Evolutionary conservation across 768 basidiomycete genomes (phyloP).

Genomic region (Tricholoma sp.): DNA sequence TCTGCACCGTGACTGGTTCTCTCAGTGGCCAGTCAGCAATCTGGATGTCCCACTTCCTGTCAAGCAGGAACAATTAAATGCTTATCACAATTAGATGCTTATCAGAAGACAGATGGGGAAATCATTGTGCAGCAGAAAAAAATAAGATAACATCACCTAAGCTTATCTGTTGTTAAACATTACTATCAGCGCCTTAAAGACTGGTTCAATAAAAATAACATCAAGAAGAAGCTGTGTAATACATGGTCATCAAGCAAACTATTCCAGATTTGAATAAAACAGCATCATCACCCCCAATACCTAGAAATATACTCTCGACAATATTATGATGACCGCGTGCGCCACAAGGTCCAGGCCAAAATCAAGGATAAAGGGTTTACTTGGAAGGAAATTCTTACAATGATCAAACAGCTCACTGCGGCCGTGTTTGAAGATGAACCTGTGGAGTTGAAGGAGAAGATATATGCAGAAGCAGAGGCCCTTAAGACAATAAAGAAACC

Average conservation of each 20-base stretch:
- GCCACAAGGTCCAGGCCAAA: background rate
- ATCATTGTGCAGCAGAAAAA: background rate
- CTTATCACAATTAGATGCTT: slow-evolving; percentile 1
- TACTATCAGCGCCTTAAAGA: background rate
- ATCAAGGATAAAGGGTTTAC: slow-evolving; percentile 1
- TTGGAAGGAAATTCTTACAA: background rate
- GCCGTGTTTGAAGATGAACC: background rate
- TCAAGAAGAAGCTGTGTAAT: background rate
- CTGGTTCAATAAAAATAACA: slow-evolving; percentile 2
- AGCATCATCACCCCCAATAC: background rate
- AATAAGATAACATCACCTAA: background rate
- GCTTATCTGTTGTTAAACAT: background rate
- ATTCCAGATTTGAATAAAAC: background rate
- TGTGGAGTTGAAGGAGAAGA: background rate
- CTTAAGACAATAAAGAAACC: background rate
- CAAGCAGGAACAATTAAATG: background rate
- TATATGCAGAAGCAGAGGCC: background rate
- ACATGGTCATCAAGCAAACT: background rate
- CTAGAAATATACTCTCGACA: background rate
- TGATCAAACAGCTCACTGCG: background rate
- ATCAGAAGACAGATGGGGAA: background rate
- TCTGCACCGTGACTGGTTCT: background rate
- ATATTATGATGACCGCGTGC: background rate
- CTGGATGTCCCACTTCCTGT: background rate
- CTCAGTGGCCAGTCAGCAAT: background rate